Evolutionary conservation across 2,329 filamentous ascomycete species (phyloP).

Genomic region (Penicillium brasilianum): DNA sequence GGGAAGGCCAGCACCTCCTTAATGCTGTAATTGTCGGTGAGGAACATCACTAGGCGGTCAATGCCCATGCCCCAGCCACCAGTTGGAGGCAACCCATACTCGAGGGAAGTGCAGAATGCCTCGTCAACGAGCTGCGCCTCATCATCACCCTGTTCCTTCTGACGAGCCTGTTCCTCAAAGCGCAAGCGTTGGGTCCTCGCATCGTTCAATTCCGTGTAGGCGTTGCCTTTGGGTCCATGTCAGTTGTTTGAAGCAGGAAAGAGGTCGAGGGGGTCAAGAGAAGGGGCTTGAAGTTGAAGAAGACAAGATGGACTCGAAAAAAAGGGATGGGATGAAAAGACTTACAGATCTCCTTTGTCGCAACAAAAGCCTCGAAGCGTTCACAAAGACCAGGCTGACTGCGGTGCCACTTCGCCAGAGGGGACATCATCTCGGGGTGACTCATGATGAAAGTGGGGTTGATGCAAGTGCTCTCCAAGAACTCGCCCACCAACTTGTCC

Average conservation of each 20-base stretch:
- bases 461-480: slow-evolving; percentile 90
- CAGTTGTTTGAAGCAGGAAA: not conserved
- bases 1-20: slow-evolving; percentile 97
- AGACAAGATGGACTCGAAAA: not conserved
- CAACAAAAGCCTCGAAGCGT: slow-evolving; percentile 96
- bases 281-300: not conserved
- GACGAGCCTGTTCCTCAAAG: slow-evolving; percentile 91
- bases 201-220: slow-evolving; percentile 93
- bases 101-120: slow-evolving; percentile 88
- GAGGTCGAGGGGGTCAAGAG: not conserved
- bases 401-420: slow-evolving; percentile 94
- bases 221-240: slow-evolving; percentile 53
- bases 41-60: slow-evolving; percentile 91
- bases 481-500: slow-evolving; percentile 91
- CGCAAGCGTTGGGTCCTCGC: slow-evolving; percentile 89
- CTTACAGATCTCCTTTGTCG: slow-evolving; percentile 63
- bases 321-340: not conserved
- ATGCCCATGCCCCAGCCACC: slow-evolving; percentile 97
- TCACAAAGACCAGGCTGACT: slow-evolving; percentile 83
- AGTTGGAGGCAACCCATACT: slow-evolving; percentile 90
- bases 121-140: slow-evolving; percentile 96
- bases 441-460: slow-evolving; percentile 91
- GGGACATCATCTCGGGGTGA: slow-evolving; percentile 89
- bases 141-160: slow-evolving; percentile 96
- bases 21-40: slow-evolving; percentile 94